Evolutionary conservation across 2,329 filamentous ascomycete genomes (phyloP).

Genomic region (Chaetomiaceae sp.): DNA sequence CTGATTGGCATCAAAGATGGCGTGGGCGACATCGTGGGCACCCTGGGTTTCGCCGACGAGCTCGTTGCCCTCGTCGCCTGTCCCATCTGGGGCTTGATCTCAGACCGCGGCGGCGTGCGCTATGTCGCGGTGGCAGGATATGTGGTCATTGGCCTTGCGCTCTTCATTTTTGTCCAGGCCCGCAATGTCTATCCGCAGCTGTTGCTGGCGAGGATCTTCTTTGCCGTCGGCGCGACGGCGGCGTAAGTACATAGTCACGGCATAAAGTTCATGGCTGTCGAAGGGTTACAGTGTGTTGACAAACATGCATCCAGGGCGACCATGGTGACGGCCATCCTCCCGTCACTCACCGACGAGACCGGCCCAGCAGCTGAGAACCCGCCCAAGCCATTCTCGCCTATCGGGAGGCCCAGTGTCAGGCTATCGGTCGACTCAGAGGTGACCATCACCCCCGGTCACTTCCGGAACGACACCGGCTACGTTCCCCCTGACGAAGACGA

Average conservation of each 20-base stretch:
- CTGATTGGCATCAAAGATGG: slow-evolving; percentile 68
- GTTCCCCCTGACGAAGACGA: slow-evolving; percentile 2
- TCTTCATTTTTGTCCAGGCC: slow-evolving; percentile 81
- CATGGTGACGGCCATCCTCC: slow-evolving; percentile 95
- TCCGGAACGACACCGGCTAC: slow-evolving; percentile 29
- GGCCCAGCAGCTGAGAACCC: slow-evolving; percentile 26
- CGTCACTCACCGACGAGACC: slow-evolving; percentile 58
- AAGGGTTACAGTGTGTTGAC: too few species aligned
- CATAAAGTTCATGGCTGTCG: too few species aligned
- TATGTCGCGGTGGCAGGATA: slow-evolving; percentile 75
- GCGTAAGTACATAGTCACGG: slow-evolving; percentile 50
- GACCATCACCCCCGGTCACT: slow-evolving; percentile 68
- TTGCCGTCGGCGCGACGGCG: slow-evolving; percentile 88
- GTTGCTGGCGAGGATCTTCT: slow-evolving; percentile 76
- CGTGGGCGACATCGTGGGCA: slow-evolving; percentile 78
- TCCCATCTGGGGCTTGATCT: slow-evolving; percentile 72
- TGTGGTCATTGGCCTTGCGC: slow-evolving; percentile 68
- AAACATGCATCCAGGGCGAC: slow-evolving; percentile 57
- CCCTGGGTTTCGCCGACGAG: slow-evolving; percentile 81
- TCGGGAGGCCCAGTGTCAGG: slow-evolving; percentile 54
- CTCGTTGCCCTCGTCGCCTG: slow-evolving; percentile 76
- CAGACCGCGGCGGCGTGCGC: slow-evolving; percentile 71
- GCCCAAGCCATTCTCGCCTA: slow-evolving; percentile 36
- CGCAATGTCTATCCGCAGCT: slow-evolving; percentile 84
- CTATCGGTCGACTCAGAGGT: slow-evolving; percentile 68